Percentiles rank a stretch among this genome's conserved stretches.
Conservation (phyloP, 2,329 filamentous ascomycete species). For the Xylariaceae sp. region DNA sequence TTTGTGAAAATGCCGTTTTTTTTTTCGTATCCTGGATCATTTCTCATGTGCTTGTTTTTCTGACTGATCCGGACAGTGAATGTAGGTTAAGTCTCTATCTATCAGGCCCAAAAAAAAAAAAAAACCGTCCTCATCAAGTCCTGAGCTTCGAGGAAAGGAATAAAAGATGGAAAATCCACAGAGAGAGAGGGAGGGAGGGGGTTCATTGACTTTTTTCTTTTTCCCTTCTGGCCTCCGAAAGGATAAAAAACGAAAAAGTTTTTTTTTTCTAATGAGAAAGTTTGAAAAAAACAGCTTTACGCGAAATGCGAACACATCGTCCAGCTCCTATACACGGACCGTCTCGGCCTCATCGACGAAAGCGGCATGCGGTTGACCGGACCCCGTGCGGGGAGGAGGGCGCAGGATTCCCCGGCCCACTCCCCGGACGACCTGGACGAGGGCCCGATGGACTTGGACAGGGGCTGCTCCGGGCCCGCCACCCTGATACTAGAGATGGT, state of each 20-base stretch:
- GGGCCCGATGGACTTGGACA: neutral
- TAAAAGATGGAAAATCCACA: no score
- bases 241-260: neutral
- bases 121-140: no score
- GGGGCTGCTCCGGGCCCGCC: neutral
- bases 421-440: neutral
- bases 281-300: neutral
- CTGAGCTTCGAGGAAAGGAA: no score
- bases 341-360: neutral
- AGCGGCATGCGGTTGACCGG: neutral
- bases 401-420: neutral
- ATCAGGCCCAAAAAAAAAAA: no score
- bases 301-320: slow-evolving; percentile 4
- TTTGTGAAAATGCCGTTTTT: no score
- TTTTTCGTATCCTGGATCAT: neutral
- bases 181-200: no score
- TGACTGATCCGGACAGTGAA: neutral
- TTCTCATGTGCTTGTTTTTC: neutral
- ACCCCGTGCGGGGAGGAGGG: no score
- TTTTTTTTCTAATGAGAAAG: neutral
- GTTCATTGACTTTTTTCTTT: no score
- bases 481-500: slow-evolving; percentile 10
- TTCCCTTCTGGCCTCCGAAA: no score
- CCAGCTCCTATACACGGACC: neutral
- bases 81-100: neutral